Percentiles rank a stretch among this genome's conserved stretches.
Conservation (phyloP, 1,284 basidiomycete species). For the Gymnopus androsaceus region DNA sequence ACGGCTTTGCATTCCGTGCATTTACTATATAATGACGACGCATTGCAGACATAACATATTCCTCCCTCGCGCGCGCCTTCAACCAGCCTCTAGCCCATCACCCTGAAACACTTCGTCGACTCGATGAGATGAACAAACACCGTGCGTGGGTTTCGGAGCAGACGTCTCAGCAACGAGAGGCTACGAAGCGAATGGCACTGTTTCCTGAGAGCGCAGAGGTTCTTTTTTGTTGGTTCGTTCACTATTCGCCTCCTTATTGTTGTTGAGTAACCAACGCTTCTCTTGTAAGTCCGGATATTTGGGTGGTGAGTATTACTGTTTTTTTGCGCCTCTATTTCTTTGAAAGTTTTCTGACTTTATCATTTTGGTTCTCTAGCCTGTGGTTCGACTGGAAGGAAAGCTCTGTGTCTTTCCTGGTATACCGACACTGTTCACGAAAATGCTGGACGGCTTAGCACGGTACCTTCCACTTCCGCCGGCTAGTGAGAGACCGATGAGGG, state of each 20-base stretch:
- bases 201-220: constrained; percentile 80
- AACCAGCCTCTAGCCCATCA: constrained; percentile 74
- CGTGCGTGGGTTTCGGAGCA: constrained; percentile 58
- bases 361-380: constrained; percentile 57
- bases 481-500: constrained; percentile 67
- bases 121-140: constrained; percentile 68
- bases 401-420: constrained; percentile 92
- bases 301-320: constrained; percentile 80
- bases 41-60: constrained; percentile 81
- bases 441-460: constrained; percentile 71
- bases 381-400: constrained; percentile 80
- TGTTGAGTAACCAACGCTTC: no score
- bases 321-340: background rate
- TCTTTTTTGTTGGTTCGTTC: constrained; percentile 73
- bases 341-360: background rate
- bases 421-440: constrained; percentile 80
- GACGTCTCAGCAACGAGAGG: constrained; percentile 69
- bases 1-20: constrained; percentile 17
- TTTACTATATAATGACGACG: constrained; percentile 4
- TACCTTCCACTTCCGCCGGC: constrained; percentile 78
- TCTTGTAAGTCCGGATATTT: constrained; percentile 73
- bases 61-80: constrained; percentile 86
- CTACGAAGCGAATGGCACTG: constrained; percentile 81
- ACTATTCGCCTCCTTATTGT: no score
- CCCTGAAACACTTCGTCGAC: constrained; percentile 78